Conservation (phyloP, 1,139 yeast species). For the Blastobotrys aristatus region DNA sequence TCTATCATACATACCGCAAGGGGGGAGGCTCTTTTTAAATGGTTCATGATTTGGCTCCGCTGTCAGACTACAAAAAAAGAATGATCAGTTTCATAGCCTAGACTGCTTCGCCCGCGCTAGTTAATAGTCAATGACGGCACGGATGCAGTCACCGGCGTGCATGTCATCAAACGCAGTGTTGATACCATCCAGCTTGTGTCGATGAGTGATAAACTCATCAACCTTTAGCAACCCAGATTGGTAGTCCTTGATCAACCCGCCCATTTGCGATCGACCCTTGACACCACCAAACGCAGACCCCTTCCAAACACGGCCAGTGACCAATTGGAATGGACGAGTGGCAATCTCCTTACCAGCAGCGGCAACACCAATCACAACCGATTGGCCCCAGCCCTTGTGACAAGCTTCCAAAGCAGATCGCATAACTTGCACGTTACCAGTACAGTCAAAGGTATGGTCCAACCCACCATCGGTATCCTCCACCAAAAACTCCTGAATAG, state of each 20-base stretch:
- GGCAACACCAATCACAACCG: conserved; percentile 94
- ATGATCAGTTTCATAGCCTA: neutral
- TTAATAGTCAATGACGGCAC: conserved; percentile 61
- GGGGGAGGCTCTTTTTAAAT: too few species aligned
- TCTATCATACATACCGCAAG: too few species aligned
- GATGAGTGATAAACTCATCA: conserved; percentile 92
- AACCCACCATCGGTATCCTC: conserved; percentile 96
- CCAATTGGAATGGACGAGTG: conserved; percentile 97
- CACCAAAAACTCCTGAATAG: conserved; percentile 75
- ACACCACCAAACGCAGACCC: conserved; percentile 99
- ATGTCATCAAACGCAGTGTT: conserved; percentile 90
- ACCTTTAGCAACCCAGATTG: conserved; percentile 79
- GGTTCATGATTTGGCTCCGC: conserved; percentile 2
- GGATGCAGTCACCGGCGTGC: conserved; percentile 90
- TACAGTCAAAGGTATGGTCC: conserved; percentile 94
- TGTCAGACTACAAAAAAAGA: neutral
- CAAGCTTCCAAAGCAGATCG: conserved; percentile 93
- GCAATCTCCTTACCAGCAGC: conserved; percentile 96
- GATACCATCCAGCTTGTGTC: conserved; percentile 69
- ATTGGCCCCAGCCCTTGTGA: conserved; percentile 98
- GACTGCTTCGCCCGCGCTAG: too few species aligned
- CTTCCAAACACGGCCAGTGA: conserved; percentile 97
- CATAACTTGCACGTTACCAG: conserved; percentile 95
- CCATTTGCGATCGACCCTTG: conserved; percentile 94
- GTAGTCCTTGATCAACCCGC: conserved; percentile 83